Base-by-base conservation (phyloP, 805 yeast species). In the Candida ulmi region DNA sequence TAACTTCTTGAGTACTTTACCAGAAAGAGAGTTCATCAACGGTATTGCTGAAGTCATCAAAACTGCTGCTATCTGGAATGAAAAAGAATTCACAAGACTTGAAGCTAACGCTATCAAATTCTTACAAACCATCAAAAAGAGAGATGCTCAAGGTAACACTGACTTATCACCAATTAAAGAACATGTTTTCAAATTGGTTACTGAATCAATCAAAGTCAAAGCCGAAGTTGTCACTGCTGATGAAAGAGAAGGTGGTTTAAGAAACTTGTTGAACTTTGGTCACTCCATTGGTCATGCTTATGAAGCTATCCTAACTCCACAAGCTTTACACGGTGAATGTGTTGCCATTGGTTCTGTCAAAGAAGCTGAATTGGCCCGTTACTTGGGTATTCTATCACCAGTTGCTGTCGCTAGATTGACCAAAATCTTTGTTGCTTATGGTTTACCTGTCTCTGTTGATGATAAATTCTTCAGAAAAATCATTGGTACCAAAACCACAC, bases 1-100 rank as follows among this genome's bases (percentile, higher is more conserved):
- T 39, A 74, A 82, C 28, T 91, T 93, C 68, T 71, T 93, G 56
- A 83, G 81, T 47, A 84, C 97, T 15, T 71, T 93, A 43, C 97
- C 98, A 1, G 81, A 80, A 38, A 78, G 99, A 54, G 98, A 93
- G 62, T 88, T 93, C 61, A 86, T 93, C 54, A 93, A 93, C 58
- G 99, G 99, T 45, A 93, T 93, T 90, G 96, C 96, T 5, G 99
- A 93, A 65, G 96, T 93, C 36, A 83, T 93, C 52, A 93, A 93
- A 65, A 93, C 99, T 13, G 98, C 98, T 17, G 96, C 97, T 19
- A 90, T 93, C 55, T 93, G 98, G 98, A 82, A 90, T 59, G 96
- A 85, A 47, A 69, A 56, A 1, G 99, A 93, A 58, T 93, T 93
- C 60, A 68, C 81, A 31, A 72, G 98, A 48, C 74, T 93, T 43